Evolutionary conservation across 192 early-diverging fungal species (phyloP).

Genomic region (Martensiomyces pterosporus): DNA sequence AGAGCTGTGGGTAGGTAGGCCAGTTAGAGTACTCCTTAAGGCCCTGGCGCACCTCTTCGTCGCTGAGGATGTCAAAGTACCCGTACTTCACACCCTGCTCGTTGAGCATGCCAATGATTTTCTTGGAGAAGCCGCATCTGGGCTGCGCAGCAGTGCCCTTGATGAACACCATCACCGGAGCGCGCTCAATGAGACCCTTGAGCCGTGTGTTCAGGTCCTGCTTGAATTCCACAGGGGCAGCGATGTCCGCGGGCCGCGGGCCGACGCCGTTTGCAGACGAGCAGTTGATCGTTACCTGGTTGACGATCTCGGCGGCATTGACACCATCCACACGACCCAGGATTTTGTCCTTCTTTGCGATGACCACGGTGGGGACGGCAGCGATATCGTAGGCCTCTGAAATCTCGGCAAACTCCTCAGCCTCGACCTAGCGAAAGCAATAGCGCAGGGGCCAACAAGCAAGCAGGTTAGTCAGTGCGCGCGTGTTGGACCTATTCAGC

Average conservation of each 20-base stretch:
- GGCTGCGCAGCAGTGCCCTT: slow-evolving; percentile 90
- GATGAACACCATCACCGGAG: slow-evolving; percentile 91
- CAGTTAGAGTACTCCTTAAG: slow-evolving; percentile 87
- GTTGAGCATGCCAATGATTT: slow-evolving; percentile 72
- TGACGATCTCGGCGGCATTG: slow-evolving; percentile 76
- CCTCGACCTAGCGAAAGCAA: too few relatives aligned
- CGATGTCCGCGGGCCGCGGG: slow-evolving; percentile 26
- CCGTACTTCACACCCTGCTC: slow-evolving; percentile 75
- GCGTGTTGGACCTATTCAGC: too few relatives aligned
- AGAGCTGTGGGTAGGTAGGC: slow-evolving; percentile 96
- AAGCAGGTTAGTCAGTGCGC: too few relatives aligned
- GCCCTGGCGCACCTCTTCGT: slow-evolving; percentile 88
- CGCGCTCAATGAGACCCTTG: slow-evolving; percentile 61
- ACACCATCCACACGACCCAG: slow-evolving; percentile 84
- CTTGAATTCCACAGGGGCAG: slow-evolving; percentile 54
- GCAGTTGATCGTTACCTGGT: slow-evolving; percentile 52
- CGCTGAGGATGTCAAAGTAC: slow-evolving; percentile 87
- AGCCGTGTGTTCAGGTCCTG: slow-evolving; percentile 70
- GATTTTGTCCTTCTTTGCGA: slow-evolving; percentile 66
- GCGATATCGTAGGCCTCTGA: slow-evolving; percentile 86
- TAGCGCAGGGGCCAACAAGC: too few relatives aligned
- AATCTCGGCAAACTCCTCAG: slow-evolving; percentile 84
- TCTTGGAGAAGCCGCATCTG: slow-evolving; percentile 88
- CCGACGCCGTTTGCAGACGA: slow-evolving; percentile 19
- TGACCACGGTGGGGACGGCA: slow-evolving; percentile 86